These are phyloP conservation scores for Zizania latifolia DNA, from an alignment of 176 grass and related monocot species.

Conservation along the genomic window DNA sequence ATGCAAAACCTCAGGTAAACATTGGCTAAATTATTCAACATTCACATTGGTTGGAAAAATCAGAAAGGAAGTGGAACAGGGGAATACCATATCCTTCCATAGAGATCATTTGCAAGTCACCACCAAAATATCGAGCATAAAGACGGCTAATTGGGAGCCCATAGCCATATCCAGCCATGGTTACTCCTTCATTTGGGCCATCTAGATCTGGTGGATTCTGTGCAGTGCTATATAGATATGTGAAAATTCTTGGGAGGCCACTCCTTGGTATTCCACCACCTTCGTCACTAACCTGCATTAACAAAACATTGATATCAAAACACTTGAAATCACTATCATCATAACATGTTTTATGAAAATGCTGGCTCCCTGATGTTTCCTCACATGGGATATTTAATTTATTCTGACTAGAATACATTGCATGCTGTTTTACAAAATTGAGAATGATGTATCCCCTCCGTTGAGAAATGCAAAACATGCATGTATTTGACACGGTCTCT, in stretches of 20 bases:
- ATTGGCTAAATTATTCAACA: background rate
- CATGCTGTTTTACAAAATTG: background rate
- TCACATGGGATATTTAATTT: background rate
- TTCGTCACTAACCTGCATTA: conserved; percentile 73
- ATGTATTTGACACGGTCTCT: too few species aligned
- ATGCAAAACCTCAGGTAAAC: too few species aligned
- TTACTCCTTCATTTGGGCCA: conserved; percentile 20
- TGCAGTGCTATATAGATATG: conserved; percentile 75
- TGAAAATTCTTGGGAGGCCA: conserved; percentile 80
- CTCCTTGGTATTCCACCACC: conserved; percentile 82
- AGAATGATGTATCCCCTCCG: background rate
- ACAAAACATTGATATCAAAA: conserved; percentile 18
- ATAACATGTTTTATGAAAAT: background rate
- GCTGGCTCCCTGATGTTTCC: background rate
- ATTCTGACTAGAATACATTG: background rate
- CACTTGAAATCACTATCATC: background rate
- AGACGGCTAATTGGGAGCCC: conserved; percentile 63
- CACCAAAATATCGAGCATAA: conserved; percentile 73
- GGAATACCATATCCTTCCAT: conserved; percentile 81
- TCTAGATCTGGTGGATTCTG: conserved; percentile 56
- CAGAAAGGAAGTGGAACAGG: background rate
- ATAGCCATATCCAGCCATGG: conserved; percentile 70
- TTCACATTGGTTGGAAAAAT: background rate
- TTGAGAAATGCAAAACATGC: too few species aligned
- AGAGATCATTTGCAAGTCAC: conserved; percentile 79